These are phyloP conservation scores for Posidonia australis DNA, from an alignment of 106 monocot species.

Conservation along the genomic window DNA sequence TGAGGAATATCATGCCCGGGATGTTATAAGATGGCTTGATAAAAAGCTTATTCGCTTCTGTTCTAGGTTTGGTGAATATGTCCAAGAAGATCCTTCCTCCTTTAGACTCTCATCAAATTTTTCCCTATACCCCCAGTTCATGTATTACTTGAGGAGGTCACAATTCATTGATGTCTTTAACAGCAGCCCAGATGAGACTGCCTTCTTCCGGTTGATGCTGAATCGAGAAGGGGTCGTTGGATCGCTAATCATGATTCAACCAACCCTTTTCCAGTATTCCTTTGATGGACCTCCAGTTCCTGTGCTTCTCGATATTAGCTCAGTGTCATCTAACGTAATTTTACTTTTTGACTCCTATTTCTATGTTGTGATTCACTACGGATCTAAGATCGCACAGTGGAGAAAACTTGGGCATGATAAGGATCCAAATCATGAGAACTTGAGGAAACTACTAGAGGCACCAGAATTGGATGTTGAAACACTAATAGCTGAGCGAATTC, in stretches of 20 bases:
- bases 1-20: conserved; percentile 54
- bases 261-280: conserved; percentile 85
- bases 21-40: conserved; percentile 90
- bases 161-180: conserved; percentile 90
- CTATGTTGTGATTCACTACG: conserved; percentile 81
- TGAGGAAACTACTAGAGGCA: conserved; percentile 77
- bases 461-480: conserved; percentile 63
- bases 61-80: conserved; percentile 76
- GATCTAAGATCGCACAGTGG: conserved; percentile 78
- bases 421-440: conserved; percentile 70
- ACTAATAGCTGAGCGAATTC: conserved; percentile 53
- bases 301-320: conserved; percentile 75
- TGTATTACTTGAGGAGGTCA: conserved; percentile 79
- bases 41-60: conserved; percentile 86
- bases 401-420: conserved; percentile 60
- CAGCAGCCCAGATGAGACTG: conserved; percentile 80
- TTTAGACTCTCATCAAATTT: conserved; percentile 67
- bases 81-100: conserved; percentile 76
- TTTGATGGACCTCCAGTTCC: conserved; percentile 89
- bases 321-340: conserved; percentile 64
- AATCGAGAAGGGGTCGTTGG: conserved; percentile 78
- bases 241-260: conserved; percentile 90
- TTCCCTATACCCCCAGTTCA: conserved; percentile 89
- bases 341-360: conserved; percentile 91
- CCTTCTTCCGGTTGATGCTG: conserved; percentile 71